Evolutionary conservation across 371 early-diverging fungal genomes (phyloP).

Genomic region (Capillidium heterosporum): DNA sequence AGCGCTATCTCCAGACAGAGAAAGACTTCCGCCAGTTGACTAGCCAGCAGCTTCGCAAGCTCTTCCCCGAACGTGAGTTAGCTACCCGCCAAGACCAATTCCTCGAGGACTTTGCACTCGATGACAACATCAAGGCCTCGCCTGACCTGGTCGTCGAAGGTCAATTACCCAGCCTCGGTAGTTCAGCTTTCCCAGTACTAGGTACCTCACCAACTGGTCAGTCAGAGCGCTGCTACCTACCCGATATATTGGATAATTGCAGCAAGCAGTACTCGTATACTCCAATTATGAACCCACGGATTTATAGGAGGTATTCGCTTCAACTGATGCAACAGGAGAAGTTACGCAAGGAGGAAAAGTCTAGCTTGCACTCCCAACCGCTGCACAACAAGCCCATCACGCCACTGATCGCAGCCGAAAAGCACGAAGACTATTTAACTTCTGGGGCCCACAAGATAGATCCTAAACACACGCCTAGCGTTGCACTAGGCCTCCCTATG

Average conservation of each 20-base stretch:
- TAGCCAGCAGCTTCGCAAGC: slow-evolving; percentile 32
- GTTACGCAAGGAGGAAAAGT: neutral
- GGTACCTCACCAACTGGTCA: neutral
- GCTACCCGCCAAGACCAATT: neutral
- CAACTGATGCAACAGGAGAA: slow-evolving; percentile 34
- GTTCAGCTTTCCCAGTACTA: neutral
- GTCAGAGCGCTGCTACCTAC: neutral
- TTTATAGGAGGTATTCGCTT: slow-evolving; percentile 31
- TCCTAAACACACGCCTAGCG: slow-evolving; percentile 2
- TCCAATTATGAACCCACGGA: slow-evolving; percentile 24
- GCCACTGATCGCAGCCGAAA: slow-evolving; percentile 1
- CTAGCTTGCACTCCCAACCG: neutral
- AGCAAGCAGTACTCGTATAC: neutral
- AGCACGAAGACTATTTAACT: neutral
- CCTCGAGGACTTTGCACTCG: neutral
- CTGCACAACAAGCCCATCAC: neutral
- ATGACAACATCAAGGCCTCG: neutral
- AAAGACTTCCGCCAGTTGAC: slow-evolving; percentile 43
- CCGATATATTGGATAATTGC: neutral
- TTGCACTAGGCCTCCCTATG: neutral
- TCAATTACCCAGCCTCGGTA: neutral
- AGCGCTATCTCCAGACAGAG: slow-evolving; percentile 57
- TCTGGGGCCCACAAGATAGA: slow-evolving; percentile 8
- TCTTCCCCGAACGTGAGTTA: slow-evolving; percentile 33
- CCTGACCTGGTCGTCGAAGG: neutral